Evolutionary conservation across 768 basidiomycete genomes (phyloP), one percentile per base, ranked within the genome.

Genomic region (Hypholoma fasciculare): DNA sequence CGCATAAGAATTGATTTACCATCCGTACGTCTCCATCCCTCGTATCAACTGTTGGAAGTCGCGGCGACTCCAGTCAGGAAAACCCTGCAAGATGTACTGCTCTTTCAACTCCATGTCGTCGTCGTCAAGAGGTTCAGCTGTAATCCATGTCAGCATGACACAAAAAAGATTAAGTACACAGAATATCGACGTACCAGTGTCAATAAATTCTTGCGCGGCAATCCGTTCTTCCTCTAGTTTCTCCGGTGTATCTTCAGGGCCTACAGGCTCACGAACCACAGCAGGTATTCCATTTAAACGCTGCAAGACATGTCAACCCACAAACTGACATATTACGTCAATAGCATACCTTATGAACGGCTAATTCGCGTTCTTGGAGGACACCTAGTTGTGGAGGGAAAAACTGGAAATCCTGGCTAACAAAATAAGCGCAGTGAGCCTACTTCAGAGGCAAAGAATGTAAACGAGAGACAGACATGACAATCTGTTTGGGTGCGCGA

Each of bases 381-480:
- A 86, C 86, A 4, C 86, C 81, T 11, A 98, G 73, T 52, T 88
- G 80, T 0, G 87, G 83, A 7, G 95, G 90, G 77, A 92, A 98
- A 80, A 99, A 98, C 68, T 99, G 96, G 81, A 94, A 96, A 71
- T 97, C 96, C 73, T 95, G 90, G 62, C 92, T 95, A 65, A 23
- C 55, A 59, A 39, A 54, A 34, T 34, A 59, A n/a, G 7, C 38
- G 46, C 59, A 23, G 9, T 20, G 61, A 46, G 8, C 3, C 2
- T 39, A 47, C 56, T n/a, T 3, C 23, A 34, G 30, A 34, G 30
- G 19, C 48, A 5, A 49, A 4, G 23, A 27, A 23, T 49, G 23
- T 62, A 17, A 6, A 7, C 1, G 46, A 47, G 9, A 38, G 44
- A 78, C 90, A 58, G 54, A 93, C 93, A 93, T 84, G 8, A 83